These are phyloP conservation scores for Mucor racemosus DNA, from an alignment of 371 early-diverging fungal species.

Conservation along the genomic window DNA sequence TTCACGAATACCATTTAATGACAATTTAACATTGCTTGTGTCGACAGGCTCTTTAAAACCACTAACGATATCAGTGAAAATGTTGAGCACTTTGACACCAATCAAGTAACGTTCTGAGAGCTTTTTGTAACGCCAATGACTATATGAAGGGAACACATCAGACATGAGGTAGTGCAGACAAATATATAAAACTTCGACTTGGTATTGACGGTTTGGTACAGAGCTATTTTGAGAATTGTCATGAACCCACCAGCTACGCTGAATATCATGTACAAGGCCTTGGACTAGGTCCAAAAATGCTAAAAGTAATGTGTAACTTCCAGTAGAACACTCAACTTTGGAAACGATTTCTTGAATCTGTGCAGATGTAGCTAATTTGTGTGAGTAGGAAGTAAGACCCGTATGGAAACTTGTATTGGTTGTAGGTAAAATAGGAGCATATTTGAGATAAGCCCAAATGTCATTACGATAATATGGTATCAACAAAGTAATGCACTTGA, in stretches of 20 bases:
- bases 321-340: slow-evolving; percentile 36
- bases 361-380: slow-evolving; percentile 17
- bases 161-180: slow-evolving; percentile 47
- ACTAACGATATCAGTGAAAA: slow-evolving; percentile 39
- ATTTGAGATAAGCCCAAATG: slow-evolving; percentile 41
- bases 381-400: slow-evolving; percentile 6
- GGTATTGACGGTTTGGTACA: slow-evolving; percentile 1
- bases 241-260: slow-evolving; percentile 41
- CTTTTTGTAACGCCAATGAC: slow-evolving; percentile 47
- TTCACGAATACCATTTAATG: slow-evolving; percentile 33
- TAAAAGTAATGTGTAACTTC: slow-evolving; percentile 39
- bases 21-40: not conserved
- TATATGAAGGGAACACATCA: slow-evolving; percentile 50
- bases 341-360: slow-evolving; percentile 44
- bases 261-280: slow-evolving; percentile 44
- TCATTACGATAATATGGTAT: slow-evolving; percentile 36
- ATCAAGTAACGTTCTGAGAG: slow-evolving; percentile 48
- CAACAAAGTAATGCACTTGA: slow-evolving; percentile 40
- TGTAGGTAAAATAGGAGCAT: slow-evolving; percentile 41
- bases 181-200: slow-evolving; percentile 33
- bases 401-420: slow-evolving; percentile 21
- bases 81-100: slow-evolving; percentile 40
- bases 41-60: slow-evolving; percentile 25
- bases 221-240: slow-evolving; percentile 12
- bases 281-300: slow-evolving; percentile 48